Evolutionary conservation across 768 basidiomycete species (phyloP).

Genomic region (Vishniacozyma victoriae): DNA sequence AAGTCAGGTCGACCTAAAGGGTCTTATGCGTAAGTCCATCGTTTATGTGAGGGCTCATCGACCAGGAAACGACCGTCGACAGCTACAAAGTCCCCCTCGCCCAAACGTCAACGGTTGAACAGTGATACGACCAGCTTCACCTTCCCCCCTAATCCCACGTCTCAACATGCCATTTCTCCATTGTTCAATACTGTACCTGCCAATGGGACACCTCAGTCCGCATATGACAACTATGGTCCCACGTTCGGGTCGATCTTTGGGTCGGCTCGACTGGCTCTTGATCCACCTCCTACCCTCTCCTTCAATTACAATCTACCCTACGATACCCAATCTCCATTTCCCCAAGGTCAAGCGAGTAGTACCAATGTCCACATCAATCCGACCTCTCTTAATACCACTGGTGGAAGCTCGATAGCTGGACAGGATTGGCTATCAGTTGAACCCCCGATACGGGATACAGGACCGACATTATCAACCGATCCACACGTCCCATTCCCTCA

Average conservation of each 20-base stretch:
- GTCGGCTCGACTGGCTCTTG: too few relatives aligned
- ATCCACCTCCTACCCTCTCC: too few relatives aligned
- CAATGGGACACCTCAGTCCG: too few relatives aligned
- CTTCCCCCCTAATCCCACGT: not conserved
- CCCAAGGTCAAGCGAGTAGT: not conserved
- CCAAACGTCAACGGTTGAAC: not conserved
- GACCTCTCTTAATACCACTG: not conserved
- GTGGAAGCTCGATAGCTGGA: too few relatives aligned
- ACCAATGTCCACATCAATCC: not conserved
- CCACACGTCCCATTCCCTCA: not conserved
- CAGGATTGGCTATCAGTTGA: not conserved
- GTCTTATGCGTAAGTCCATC: not conserved
- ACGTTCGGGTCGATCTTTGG: too few relatives aligned
- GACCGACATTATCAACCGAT: not conserved
- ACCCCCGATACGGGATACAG: not conserved
- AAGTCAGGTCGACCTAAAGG: constrained; percentile 1
- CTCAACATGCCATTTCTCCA: not conserved
- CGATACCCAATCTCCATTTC: not conserved
- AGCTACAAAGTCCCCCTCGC: too few relatives aligned
- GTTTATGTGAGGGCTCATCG: not conserved
- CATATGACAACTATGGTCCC: too few relatives aligned
- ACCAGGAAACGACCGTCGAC: not conserved
- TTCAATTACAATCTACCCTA: too few relatives aligned
- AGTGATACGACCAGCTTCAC: not conserved
- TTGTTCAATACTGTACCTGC: not conserved